Conservation (phyloP, 768 basidiomycete genomes). For the Hygrophoropsis aurantiaca region DNA sequence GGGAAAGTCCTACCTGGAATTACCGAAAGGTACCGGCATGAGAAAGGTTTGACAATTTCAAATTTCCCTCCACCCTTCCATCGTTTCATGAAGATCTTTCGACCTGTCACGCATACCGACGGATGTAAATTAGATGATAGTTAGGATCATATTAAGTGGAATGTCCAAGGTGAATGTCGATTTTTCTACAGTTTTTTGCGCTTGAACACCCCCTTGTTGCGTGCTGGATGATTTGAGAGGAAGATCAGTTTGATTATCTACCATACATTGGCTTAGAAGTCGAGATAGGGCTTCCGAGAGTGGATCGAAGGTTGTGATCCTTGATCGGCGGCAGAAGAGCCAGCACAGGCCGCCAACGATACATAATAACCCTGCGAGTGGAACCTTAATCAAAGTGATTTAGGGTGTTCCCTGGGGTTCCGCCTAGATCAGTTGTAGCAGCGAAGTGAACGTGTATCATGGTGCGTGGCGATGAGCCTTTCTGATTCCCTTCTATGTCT, state of each 20-base stretch:
- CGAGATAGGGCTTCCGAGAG: too few relatives aligned
- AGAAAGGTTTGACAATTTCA: constrained; percentile 29
- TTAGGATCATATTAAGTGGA: too few relatives aligned
- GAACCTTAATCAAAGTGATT: constrained; percentile 19
- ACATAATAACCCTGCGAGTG: constrained; percentile 32
- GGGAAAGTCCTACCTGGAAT: too few relatives aligned
- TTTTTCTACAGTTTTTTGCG: too few relatives aligned
- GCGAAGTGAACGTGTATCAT: constrained; percentile 8
- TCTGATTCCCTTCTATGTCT: too few relatives aligned
- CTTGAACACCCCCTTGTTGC: too few relatives aligned
- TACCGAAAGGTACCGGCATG: neutral
- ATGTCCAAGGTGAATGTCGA: too few relatives aligned
- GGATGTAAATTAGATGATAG: too few relatives aligned
- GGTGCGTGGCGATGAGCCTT: constrained; percentile 9
- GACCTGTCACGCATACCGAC: too few relatives aligned
- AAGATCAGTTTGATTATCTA: too few relatives aligned
- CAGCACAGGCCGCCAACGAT: constrained; percentile 1
- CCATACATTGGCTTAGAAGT: too few relatives aligned
- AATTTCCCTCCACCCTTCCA: constrained; percentile 14
- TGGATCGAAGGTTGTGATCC: constrained; percentile 1
- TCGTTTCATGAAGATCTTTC: constrained; percentile 15
- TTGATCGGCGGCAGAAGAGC: constrained; percentile 6
- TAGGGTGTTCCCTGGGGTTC: constrained; percentile 31
- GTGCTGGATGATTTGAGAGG: too few relatives aligned
- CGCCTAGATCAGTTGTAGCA: constrained; percentile 2